Evolutionary conservation across 2,329 filamentous ascomycete species (phyloP), one percentile per base, ranked within the genome.

Genomic region (Penicillium rolfsii): DNA sequence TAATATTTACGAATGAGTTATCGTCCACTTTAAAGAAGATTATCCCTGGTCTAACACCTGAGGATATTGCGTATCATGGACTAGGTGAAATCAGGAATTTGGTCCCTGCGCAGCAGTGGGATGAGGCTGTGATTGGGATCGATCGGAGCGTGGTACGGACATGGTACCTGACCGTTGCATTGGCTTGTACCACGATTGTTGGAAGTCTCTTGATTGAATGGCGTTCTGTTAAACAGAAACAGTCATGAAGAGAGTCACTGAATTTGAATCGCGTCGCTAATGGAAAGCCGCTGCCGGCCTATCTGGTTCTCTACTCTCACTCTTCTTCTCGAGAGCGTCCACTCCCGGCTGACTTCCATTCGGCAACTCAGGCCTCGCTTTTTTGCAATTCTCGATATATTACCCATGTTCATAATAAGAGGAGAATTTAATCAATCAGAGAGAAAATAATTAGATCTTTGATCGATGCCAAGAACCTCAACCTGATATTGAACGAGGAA

Each of bases 1-100:
- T 79, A 54, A 76, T 85, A 26, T 84, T 86, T 61, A 79, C 77
- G 49, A 84, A 83, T 64, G 71, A 75, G 8, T 77, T 87, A 12
- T 64, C 58, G 16, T 58, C 60, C 3, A 64, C n/a, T 26, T 60
- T 70, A n/a, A 14, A 49, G 43, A 36, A 52, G 9, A 6, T 67
- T 11, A 28, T 66, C 14, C 61, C 68, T 2, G 67, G 62, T 1
- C 22, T 67, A 26, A 61, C 53, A 14, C 54, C 64, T 26, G 52
- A 36, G 3, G 61, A 59, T 57, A 62, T 71, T 16, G 61, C 56
- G 50, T 11, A 64, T 5, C 60, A 58, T 16, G 65, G 67, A 33
- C 62, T 71, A 12, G 54, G 55, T 3, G 61, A 69, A 55, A 62
- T 75, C 22, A 60, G 60, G 49, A 61, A 52, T 3, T 49, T 38